Conservation (phyloP, 257 asterid genomes). For the Ajuga chamaepitys region DNA sequence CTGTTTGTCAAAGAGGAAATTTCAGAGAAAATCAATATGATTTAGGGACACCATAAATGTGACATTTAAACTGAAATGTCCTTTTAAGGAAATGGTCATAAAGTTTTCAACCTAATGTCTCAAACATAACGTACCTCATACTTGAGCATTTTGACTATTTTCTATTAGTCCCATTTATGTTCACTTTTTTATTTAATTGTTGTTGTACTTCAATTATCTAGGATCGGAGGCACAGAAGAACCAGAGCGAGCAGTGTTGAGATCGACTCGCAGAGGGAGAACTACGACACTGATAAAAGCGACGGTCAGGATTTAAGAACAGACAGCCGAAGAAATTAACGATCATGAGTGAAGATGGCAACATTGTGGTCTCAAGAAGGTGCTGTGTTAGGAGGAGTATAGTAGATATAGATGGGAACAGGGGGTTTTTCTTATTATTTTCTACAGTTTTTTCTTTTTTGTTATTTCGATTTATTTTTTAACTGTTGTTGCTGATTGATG, state of each 20-base stretch:
- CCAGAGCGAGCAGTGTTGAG: slow-evolving; percentile 59
- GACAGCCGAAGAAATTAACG: slow-evolving; percentile 30
- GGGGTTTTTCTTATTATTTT: background rate
- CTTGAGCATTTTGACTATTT: too few relatives aligned
- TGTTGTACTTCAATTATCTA: slow-evolving; percentile 11
- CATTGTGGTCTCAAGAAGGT: slow-evolving; percentile 7
- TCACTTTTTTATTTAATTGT: background rate
- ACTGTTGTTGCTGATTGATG: slow-evolving; percentile 13
- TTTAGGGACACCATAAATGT: background rate
- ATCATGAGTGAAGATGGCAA: background rate
- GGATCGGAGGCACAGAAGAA: slow-evolving; percentile 85
- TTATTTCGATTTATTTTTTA: background rate
- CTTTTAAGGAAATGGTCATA: too few relatives aligned
- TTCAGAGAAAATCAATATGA: background rate
- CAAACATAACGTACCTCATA: too few relatives aligned
- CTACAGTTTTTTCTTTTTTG: background rate
- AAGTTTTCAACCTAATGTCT: too few relatives aligned
- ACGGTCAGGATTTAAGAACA: slow-evolving; percentile 45
- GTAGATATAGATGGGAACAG: slow-evolving; percentile 16
- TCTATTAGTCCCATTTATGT: background rate
- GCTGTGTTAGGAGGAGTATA: slow-evolving; percentile 11
- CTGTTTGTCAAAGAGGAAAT: too few relatives aligned
- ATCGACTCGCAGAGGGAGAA: slow-evolving; percentile 49
- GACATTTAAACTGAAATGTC: too few relatives aligned
- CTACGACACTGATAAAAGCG: slow-evolving; percentile 78